Evolutionary conservation across 257 asterid genomes (phyloP), one percentile per base, ranked within the genome.

Genomic region (Striga asiatica): DNA sequence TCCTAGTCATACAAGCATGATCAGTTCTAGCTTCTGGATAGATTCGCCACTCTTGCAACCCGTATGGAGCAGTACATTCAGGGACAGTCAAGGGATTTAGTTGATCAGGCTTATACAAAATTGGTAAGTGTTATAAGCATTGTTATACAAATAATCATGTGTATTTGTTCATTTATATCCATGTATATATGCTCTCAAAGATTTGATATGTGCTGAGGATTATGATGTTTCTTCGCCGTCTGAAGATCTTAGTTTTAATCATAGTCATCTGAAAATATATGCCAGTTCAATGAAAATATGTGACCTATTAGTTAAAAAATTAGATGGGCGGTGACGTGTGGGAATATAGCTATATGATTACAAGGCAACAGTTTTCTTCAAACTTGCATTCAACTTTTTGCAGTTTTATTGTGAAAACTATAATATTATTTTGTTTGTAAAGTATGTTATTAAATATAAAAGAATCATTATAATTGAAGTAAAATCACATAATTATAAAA

Each of bases 11-110:
- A 34, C 32, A 49, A 50, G 31, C 53, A 68, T 55, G 62, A 31
- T 63, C 56, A 51, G 47, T 52, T 63, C 32, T 42, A 27, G 35
- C 53, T 62, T 72, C 43, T 68, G 54, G 45, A 60, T 67, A 92
- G 98, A 71, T 92, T 92, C 72, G 89, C 95, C 47, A 74, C 74
- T 65, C 94, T 88, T 68, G 98, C 97, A 25, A 82, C 95, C 60
- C 97, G 97, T 65, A 92, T 92, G 98, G 98, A 92, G 80, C 98
- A 88, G 76, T 92, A 84, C 75, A 84, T 88, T 61, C 97, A 92
- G 70, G 98, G 98, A 55, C 93, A 84, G 65, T 87, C 98, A 3
- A 79, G 98, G 71, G 97, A 92, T 78, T 84, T 88, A 79, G 98
- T 92, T 49, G 98, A 92, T 76, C 97, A 92, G 78, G 98, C 98